Evolutionary conservation across 2,329 filamentous ascomycete genomes (phyloP), one percentile per base, ranked within the genome.

Genomic region (Diplodia corticola): DNA sequence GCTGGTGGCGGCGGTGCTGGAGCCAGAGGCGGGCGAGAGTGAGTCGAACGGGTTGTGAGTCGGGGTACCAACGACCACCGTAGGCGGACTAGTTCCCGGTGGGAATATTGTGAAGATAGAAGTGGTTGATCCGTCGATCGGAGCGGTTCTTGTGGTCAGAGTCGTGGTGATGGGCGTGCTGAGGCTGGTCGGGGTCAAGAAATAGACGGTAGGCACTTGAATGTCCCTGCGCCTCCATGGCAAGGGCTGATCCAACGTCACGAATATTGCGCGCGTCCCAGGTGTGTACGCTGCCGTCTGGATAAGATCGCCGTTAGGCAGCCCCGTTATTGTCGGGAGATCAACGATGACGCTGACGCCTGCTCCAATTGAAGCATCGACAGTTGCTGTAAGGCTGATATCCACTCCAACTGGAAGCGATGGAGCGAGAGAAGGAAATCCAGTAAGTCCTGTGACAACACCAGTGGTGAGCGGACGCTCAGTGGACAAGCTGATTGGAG

Each of bases 1-100:
- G 10, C 44, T 4, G 12, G 33, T 53, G 5, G 10, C 33, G 5
- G 15, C 10, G 5, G 15, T 5, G 5, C 6, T 44, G 6, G 20
- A 28, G 40, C 9, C 24, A 13, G n/a, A 9, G 40, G 20, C 20
- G 40, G 20, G 12, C 30, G n/a, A 12, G 35, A 54, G 10, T 9
- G 22, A 20, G 10, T 17, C 37, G 30, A 30, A 13, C 17, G 9
- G 15, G 50, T 33, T 44, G 13, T 35, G 12, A 17, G 63, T 22
- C 3, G 63, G 51, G 3, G 63, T 65, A n/a, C 51, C 63, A 2
- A 65, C 50, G 12, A 65, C 37, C 17, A 65, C 63, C 4, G 46
- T 55, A 4, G 63, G 63, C 17, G 28, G 40, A 28, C 30, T 57
- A 5, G 51, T 48, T 12, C 28, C 30, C 4, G 51, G 37, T 12